Evolutionary conservation across 73 alveolate species (phyloP).

Genomic region (Paramecium sexaurelia): DNA sequence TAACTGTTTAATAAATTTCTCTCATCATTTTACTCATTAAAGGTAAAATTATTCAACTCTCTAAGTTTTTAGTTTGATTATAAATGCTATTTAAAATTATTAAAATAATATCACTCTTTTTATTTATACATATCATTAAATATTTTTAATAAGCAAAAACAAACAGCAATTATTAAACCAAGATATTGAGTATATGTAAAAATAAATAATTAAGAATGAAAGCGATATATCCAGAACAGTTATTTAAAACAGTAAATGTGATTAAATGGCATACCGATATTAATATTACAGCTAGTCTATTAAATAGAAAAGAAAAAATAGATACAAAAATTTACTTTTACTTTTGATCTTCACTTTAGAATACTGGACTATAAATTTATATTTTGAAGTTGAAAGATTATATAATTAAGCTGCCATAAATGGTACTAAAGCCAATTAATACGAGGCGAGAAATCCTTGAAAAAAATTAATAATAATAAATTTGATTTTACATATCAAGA

Average conservation of each 20-base stretch:
- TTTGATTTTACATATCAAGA: neutral
- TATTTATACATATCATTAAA: neutral
- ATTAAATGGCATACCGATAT: constrained; percentile 46
- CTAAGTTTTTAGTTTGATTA: too few relatives aligned
- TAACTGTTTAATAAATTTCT: neutral
- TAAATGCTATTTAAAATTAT: neutral
- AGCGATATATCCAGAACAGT: neutral
- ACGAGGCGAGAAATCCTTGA: constrained; percentile 56
- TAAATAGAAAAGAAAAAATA: constrained; percentile 36
- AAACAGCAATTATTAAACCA: neutral
- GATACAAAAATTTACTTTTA: constrained; percentile 44
- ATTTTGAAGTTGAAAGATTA: constrained; percentile 1
- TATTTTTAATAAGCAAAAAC: neutral
- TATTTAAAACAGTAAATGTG: constrained; percentile 44
- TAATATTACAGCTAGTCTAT: neutral
- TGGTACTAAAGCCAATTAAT: constrained; percentile 1
- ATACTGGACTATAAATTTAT: constrained; percentile 47
- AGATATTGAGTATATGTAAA: neutral
- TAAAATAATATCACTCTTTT: neutral
- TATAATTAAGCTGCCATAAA: constrained; percentile 1
- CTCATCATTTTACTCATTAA: neutral
- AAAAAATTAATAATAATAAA: neutral
- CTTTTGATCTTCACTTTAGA: constrained; percentile 44
- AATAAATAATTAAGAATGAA: neutral
- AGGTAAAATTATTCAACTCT: neutral